A percentile compares a stretch with the other conserved stretches of the same genome.
Conservation (phyloP, 768 basidiomycete genomes). For the Suillus clintonianus region DNA sequence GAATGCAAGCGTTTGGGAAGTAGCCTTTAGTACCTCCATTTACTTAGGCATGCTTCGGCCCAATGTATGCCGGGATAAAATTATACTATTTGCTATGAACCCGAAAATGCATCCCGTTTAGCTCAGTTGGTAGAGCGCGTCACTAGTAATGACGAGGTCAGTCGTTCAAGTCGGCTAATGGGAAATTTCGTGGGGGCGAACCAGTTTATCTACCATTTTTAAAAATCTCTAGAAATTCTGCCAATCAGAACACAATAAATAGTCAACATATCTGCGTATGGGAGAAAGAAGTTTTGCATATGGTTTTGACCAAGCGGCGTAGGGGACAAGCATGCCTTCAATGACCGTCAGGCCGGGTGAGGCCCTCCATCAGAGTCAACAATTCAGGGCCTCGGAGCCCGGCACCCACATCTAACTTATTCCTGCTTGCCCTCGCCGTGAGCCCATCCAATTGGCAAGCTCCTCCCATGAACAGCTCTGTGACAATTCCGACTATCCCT, state of each 20-base stretch:
- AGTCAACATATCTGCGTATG: no score
- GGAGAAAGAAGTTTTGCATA: no score
- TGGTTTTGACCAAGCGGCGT: no score
- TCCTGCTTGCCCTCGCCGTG: not conserved
- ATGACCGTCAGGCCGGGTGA: not conserved
- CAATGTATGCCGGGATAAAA: not conserved
- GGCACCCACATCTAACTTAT: constrained; percentile 7
- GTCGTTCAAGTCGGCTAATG: constrained; percentile 65
- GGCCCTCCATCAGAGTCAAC: not conserved
- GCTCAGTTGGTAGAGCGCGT: constrained; percentile 61
- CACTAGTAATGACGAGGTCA: constrained; percentile 74
- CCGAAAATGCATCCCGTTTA: constrained; percentile 29
- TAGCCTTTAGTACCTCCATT: not conserved
- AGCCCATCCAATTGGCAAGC: not conserved
- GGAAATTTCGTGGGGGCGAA: constrained; percentile 23
- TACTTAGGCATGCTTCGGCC: not conserved
- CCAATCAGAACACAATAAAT: no score
- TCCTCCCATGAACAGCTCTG: not conserved
- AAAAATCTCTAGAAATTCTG: not conserved
- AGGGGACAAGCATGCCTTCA: not conserved
- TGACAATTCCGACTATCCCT: not conserved
- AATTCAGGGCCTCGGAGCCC: not conserved
- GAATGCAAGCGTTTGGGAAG: constrained; percentile 17
- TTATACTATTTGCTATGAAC: not conserved
- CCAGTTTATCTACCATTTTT: not conserved